Evolutionary conservation across 176 grass and related monocot genomes (phyloP), one percentile per base, ranked within the genome.

Genomic region (Aegilops longissima): DNA sequence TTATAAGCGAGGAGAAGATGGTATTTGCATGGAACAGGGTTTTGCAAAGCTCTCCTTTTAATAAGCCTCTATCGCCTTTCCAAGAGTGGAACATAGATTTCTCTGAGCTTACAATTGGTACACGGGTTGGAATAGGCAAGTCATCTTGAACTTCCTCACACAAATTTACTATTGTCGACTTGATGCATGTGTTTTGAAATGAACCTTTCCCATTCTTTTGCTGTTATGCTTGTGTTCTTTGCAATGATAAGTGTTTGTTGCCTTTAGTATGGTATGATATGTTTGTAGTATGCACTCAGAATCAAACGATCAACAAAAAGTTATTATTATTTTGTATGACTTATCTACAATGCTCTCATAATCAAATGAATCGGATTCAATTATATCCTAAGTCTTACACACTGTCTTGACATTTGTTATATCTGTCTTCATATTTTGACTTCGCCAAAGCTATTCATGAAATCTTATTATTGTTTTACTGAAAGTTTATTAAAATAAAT

Each of bases 21-120:
- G 90, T 91, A 30, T 93, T 87, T 75, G 84, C 85, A 36, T 99
- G 97, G 97, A 96, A 96, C 81, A 85, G 83, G 72, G 94, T 99
- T 77, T 92, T 99, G 87, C 84, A 93, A 64, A 91, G 88, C 23
- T 96, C 92, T 59, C 85, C 92, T 51, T 99, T 94, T 76, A 93
- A 93, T 74, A 99, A 89, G 58, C 94, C 97, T 85, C 85, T 96
- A 61, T 82, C 96, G 78, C 97, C 94, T 66, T 99, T 99, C 87
- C 92, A 99, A 85, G 97, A 99, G 87, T 99, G 97, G 94, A 94
- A 93, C 73, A 94, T 99, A 88, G 94, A 97, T 91, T 99, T 97
- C 82, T 93, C 92, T 27, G 97, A 99, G 83, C 83, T 97, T 82
- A 99, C 94, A 80, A 95, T 94, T 93, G 97, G 97, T 52, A 99